Percentiles rank a stretch among this genome's conserved stretches.
phyloP scores from a whole-genome alignment of 164 flowering plant genomes.

The Liriodendron chinense region DNA sequence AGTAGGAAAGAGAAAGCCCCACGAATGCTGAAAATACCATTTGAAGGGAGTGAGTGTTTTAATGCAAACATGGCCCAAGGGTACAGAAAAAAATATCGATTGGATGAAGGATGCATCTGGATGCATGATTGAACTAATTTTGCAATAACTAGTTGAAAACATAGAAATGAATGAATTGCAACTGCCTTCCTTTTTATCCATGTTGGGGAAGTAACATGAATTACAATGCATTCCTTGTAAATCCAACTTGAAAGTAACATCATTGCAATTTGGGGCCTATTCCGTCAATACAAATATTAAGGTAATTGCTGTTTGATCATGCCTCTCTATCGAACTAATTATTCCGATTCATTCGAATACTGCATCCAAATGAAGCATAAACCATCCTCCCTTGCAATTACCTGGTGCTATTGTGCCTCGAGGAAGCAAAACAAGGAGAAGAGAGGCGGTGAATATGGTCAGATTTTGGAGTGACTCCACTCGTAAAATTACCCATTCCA shows the following conservation, averaged over 20 bases:
- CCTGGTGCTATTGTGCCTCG: slow-evolving; percentile 59
- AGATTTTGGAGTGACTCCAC: slow-evolving; percentile 68
- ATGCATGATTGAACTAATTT: background rate
- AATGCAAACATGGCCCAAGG: background rate
- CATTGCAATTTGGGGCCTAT: background rate
- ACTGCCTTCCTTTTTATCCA: background rate
- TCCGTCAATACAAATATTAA: background rate
- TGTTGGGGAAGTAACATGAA: background rate
- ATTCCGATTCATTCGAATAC: background rate
- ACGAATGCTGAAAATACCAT: slow-evolving; percentile 55
- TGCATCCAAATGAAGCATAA: background rate
- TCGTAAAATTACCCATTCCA: slow-evolving; percentile 78
- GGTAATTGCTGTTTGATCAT: background rate
- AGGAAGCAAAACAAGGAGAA: slow-evolving; percentile 65
- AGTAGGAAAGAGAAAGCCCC: slow-evolving; percentile 90
- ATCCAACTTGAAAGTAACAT: background rate
- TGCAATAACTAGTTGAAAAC: background rate
- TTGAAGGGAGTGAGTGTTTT: background rate
- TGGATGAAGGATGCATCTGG: background rate
- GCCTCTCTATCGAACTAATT: background rate
- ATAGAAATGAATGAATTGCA: background rate
- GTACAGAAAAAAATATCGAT: background rate
- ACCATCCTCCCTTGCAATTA: slow-evolving; percentile 11
- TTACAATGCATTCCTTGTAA: background rate
- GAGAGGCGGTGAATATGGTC: slow-evolving; percentile 57